phyloP scores from a whole-genome alignment of 257 asterid genomes.

The Pogostemon cablin region DNA sequence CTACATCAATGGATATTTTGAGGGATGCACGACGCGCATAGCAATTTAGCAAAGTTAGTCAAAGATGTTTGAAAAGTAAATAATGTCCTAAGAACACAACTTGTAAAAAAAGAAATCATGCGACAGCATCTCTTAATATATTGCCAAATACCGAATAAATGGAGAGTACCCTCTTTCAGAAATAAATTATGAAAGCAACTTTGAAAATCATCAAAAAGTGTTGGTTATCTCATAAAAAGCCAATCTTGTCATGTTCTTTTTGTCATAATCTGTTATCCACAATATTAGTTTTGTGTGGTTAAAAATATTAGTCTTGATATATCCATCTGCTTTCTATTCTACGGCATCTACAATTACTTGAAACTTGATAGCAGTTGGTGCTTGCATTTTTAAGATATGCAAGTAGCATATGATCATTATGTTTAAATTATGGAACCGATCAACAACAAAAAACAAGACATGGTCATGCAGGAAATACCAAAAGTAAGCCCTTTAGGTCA shows the following conservation, averaged over 20 bases:
- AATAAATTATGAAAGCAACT: no score
- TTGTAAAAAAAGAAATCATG: not conserved
- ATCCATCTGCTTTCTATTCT: not conserved
- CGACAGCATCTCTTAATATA: no score
- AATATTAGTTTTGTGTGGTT: not conserved
- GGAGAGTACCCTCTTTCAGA: no score
- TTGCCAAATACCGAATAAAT: no score
- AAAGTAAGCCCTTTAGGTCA: not conserved
- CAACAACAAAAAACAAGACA: not conserved
- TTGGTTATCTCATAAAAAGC: not conserved
- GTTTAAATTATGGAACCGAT: not conserved
- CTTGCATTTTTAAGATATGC: not conserved
- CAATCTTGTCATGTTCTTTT: not conserved
- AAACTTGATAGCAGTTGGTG: not conserved
- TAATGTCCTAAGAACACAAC: not conserved
- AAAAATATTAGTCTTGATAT: not conserved
- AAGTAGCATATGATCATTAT: conserved; percentile 3
- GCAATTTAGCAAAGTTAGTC: not conserved
- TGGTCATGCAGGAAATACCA: conserved; percentile 1
- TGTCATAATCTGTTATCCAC: not conserved
- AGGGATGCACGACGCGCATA: not conserved
- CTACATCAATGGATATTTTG: not conserved
- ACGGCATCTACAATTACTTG: not conserved
- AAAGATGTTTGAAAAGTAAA: not conserved
- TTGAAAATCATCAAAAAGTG: not conserved